These are phyloP conservation scores for Septoria linicola DNA, from an alignment of 2,329 filamentous ascomycete species.

Conservation along the genomic window DNA sequence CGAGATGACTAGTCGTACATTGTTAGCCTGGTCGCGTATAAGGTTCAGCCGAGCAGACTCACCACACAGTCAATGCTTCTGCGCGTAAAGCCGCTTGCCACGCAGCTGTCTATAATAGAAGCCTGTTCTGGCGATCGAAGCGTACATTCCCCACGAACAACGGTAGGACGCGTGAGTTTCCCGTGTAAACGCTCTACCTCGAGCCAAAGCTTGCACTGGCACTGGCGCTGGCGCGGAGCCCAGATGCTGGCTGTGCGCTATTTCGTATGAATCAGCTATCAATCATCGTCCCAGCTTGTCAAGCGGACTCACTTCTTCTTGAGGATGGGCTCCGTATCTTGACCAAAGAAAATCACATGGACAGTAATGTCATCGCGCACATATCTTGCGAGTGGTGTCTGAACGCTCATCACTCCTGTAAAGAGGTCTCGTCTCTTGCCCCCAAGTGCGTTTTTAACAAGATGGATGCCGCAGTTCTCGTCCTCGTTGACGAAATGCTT, in stretches of 20 bases:
- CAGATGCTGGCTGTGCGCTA: neutral
- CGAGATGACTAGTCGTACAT: no score
- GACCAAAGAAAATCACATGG: conserved; percentile 55
- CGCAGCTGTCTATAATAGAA: neutral
- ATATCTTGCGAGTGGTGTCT: conserved; percentile 38
- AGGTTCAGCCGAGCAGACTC: neutral
- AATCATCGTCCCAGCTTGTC: no score
- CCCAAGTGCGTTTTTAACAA: conserved; percentile 55
- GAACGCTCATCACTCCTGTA: conserved; percentile 40
- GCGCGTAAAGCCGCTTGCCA: no score
- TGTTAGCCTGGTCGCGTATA: neutral
- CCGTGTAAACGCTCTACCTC: neutral
- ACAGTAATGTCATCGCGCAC: conserved; percentile 54
- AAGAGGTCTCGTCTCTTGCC: conserved; percentile 47
- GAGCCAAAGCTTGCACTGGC: conserved; percentile 1
- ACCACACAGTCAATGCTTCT: no score
- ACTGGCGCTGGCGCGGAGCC: neutral
- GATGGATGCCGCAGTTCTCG: conserved; percentile 53
- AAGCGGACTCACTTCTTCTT: conserved; percentile 1
- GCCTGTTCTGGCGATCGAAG: no score
- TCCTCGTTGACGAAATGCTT: conserved; percentile 51
- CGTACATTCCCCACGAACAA: no score
- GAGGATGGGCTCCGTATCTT: conserved; percentile 14
- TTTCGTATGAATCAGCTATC: neutral
- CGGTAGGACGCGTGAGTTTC: neutral